phyloP scores from a whole-genome alignment of 164 flowering plant genomes.

The Vitis rotundifolia region DNA sequence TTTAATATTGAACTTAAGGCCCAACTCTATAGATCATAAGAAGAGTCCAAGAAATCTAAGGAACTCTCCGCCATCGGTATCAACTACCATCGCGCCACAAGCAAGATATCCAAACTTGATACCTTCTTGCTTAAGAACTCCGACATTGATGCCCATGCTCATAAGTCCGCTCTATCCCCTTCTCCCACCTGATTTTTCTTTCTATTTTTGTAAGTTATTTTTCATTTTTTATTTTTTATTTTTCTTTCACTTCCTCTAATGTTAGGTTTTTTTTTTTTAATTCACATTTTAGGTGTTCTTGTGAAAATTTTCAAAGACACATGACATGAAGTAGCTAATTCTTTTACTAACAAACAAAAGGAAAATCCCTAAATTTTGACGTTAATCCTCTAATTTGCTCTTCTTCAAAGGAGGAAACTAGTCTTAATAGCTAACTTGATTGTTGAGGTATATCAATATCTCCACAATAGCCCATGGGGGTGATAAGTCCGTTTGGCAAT shows the following conservation, averaged over 20 bases:
- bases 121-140: constrained; percentile 68
- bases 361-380: too few species aligned
- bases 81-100: constrained; percentile 81
- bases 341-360: too few species aligned
- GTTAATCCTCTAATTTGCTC: too few species aligned
- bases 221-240: neutral
- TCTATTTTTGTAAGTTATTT: too few species aligned
- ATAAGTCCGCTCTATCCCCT: constrained; percentile 41
- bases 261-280: neutral
- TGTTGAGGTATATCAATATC: too few species aligned
- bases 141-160: constrained; percentile 83
- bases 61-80: constrained; percentile 41
- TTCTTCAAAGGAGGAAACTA: too few species aligned
- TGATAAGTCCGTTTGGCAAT: too few species aligned
- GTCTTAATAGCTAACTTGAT: too few species aligned
- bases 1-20: constrained; percentile 91
- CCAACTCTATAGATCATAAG: constrained; percentile 86
- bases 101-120: constrained; percentile 46
- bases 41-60: constrained; percentile 61
- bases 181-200: neutral
- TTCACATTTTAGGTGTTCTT: too few species aligned
- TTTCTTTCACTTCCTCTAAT: neutral
- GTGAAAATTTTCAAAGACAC: too few species aligned
- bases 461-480: too few species aligned
- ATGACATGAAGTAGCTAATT: too few species aligned